phyloP scores from a whole-genome alignment of 164 flowering plant genomes.

The Umbellularia californica region DNA sequence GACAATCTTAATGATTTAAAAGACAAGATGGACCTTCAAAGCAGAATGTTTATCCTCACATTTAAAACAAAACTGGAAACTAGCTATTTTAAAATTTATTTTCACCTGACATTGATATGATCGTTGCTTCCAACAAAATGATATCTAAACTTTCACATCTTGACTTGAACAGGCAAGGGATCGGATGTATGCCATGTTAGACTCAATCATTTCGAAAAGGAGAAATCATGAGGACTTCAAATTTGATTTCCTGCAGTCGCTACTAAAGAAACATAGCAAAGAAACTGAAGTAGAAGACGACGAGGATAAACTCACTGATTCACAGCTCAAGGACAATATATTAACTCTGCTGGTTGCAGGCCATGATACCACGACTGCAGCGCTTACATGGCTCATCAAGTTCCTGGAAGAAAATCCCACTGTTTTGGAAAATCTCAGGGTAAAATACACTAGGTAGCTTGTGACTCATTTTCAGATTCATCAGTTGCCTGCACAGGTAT shows the following conservation, averaged over 20 bases:
- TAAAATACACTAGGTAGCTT: conserved; percentile 16
- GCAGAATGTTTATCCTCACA: background rate
- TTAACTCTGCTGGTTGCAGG: conserved; percentile 61
- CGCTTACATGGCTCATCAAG: conserved; percentile 61
- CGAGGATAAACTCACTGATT: conserved; percentile 53
- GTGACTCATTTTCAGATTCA: background rate
- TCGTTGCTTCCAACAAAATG: background rate
- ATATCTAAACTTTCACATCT: background rate
- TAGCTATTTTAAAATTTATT: too few species aligned
- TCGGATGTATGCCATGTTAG: conserved; percentile 53
- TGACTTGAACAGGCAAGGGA: conserved; percentile 49
- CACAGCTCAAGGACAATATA: conserved; percentile 61
- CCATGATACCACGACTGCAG: conserved; percentile 75
- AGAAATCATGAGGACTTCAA: conserved; percentile 33
- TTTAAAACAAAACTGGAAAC: too few species aligned
- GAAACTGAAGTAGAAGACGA: conserved; percentile 20
- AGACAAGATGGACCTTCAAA: background rate
- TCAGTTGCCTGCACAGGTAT: background rate
- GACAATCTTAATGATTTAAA: background rate
- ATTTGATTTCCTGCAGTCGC: conserved; percentile 52
- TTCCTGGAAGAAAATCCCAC: conserved; percentile 58
- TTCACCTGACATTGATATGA: background rate
- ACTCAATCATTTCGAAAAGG: conserved; percentile 36
- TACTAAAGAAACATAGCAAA: conserved; percentile 42
- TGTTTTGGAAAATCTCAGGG: conserved; percentile 45